Conservation (phyloP, 495 filamentous ascomycete genomes). For the Neohortaea acidophila region DNA sequence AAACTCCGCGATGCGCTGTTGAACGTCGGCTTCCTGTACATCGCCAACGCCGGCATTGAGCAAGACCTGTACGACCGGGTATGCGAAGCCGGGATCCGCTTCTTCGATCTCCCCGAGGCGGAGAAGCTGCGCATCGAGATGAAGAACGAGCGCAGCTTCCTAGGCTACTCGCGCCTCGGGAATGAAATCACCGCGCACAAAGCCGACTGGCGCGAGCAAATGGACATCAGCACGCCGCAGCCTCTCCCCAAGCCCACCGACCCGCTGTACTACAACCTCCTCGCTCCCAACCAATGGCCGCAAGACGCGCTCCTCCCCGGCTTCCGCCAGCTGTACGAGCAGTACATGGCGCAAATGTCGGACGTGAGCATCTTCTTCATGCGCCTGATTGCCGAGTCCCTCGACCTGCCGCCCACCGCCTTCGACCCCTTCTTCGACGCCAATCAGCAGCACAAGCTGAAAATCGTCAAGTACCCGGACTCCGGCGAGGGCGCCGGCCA, state of each 20-base stretch:
- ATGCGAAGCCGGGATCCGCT: slow-evolving; percentile 47
- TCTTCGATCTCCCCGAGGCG: slow-evolving; percentile 69
- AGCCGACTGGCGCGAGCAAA: slow-evolving; percentile 66
- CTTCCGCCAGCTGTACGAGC: slow-evolving; percentile 53
- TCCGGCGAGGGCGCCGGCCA: slow-evolving; percentile 27
- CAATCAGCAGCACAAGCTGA: slow-evolving; percentile 76
- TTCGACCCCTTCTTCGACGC: slow-evolving; percentile 73
- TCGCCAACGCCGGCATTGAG: slow-evolving; percentile 68
- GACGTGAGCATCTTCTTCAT: slow-evolving; percentile 59
- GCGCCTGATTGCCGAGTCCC: slow-evolving; percentile 72
- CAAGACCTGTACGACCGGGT: slow-evolving; percentile 51
- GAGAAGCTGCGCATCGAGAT: slow-evolving; percentile 79
- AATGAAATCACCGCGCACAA: slow-evolving; percentile 29
- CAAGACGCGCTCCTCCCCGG: slow-evolving; percentile 46
- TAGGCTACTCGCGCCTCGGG: slow-evolving; percentile 29
- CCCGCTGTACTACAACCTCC: slow-evolving; percentile 65
- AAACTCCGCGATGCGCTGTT: slow-evolving; percentile 65
- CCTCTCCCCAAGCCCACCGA: slow-evolving; percentile 44
- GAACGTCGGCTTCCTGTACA: slow-evolving; percentile 86
- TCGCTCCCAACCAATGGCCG: slow-evolving; percentile 87
- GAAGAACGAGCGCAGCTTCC: slow-evolving; percentile 48
- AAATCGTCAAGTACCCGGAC: slow-evolving; percentile 81
- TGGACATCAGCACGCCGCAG: slow-evolving; percentile 73
- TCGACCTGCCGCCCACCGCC: slow-evolving; percentile 54
- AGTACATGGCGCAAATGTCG: slow-evolving; percentile 64